Evolutionary conservation across 257 asterid species (phyloP).

Genomic region (Plectranthus barbatus): DNA sequence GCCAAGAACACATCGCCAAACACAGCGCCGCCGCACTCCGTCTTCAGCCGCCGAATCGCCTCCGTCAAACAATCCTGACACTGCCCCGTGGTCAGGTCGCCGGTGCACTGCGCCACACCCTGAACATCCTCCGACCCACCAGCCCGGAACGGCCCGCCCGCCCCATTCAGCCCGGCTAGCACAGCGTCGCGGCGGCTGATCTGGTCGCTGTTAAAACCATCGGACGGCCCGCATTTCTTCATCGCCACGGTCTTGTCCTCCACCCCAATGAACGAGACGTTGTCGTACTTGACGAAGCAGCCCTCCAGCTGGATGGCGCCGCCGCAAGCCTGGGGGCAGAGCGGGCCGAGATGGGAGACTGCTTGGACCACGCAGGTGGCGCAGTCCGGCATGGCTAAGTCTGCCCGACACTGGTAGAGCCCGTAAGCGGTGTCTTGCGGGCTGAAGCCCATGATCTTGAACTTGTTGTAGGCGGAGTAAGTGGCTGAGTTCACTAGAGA

Average conservation of each 20-base stretch:
- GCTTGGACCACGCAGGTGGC: constrained; percentile 74
- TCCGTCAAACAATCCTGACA: constrained; percentile 85
- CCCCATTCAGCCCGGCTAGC: constrained; percentile 48
- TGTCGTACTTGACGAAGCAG: constrained; percentile 79
- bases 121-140: constrained; percentile 68
- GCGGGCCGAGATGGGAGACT: constrained; percentile 40
- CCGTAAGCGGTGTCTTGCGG: constrained; percentile 58
- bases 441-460: constrained; percentile 48
- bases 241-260: constrained; percentile 73
- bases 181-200: constrained; percentile 67
- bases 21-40: constrained; percentile 86
- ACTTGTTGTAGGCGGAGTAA: constrained; percentile 82
- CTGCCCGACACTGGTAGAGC: constrained; percentile 81
- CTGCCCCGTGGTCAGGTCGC: constrained; percentile 72
- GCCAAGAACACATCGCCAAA: constrained; percentile 87
- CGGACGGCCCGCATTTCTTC: constrained; percentile 91
- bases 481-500: constrained; percentile 91
- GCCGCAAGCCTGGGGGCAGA: constrained; percentile 64
- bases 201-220: constrained; percentile 34
- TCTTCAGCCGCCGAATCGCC: constrained; percentile 65
- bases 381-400: constrained; percentile 86
- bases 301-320: constrained; percentile 79
- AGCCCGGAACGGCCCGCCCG: constrained; percentile 59
- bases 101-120: constrained; percentile 93
- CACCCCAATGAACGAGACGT: constrained; percentile 54